These are phyloP conservation scores for Davidsoniella virescens DNA, from an alignment of 2,329 filamentous ascomycete species.

Conservation along the genomic window DNA sequence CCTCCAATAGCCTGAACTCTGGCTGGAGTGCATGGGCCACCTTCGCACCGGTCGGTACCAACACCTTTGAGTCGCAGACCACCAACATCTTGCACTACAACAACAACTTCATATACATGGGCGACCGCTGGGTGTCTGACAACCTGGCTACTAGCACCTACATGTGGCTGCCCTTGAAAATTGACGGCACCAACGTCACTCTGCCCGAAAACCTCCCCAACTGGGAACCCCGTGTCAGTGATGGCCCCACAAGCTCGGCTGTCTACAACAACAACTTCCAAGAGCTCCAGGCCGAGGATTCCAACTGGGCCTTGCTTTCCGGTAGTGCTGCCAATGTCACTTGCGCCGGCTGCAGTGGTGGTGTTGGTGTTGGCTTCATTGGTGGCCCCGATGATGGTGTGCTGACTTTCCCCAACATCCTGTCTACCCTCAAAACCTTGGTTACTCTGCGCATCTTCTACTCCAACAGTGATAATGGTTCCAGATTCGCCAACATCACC, in stretches of 20 bases:
- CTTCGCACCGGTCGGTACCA: slow-evolving; percentile 39
- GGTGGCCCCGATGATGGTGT: slow-evolving; percentile 32
- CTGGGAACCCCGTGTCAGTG: slow-evolving; percentile 33
- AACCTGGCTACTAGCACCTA: slow-evolving; percentile 47
- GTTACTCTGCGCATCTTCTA: slow-evolving; percentile 40
- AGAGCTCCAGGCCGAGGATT: too few species aligned
- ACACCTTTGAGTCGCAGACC: slow-evolving; percentile 44
- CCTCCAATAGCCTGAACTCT: slow-evolving; percentile 37
- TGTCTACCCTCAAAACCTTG: slow-evolving; percentile 25
- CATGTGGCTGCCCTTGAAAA: slow-evolving; percentile 44
- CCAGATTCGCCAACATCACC: slow-evolving; percentile 35
- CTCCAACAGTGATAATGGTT: slow-evolving; percentile 35
- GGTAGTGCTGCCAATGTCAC: slow-evolving; percentile 28
- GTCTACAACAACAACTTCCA: too few species aligned
- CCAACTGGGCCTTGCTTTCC: too few species aligned
- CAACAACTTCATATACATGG: slow-evolving; percentile 40
- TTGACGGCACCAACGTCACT: slow-evolving; percentile 32
- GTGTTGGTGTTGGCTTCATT: slow-evolving; percentile 34
- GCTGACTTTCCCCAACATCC: slow-evolving; percentile 31
- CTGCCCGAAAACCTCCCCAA: slow-evolving; percentile 35
- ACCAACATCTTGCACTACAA: slow-evolving; percentile 36
- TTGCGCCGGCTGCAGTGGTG: slow-evolving; percentile 36
- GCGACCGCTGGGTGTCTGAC: slow-evolving; percentile 47
- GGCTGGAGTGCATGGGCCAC: slow-evolving; percentile 45
- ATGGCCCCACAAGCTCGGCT: slow-evolving; percentile 26